Conservation (phyloP, 2,329 filamentous ascomycete species). For the Aschersonia sp. region DNA sequence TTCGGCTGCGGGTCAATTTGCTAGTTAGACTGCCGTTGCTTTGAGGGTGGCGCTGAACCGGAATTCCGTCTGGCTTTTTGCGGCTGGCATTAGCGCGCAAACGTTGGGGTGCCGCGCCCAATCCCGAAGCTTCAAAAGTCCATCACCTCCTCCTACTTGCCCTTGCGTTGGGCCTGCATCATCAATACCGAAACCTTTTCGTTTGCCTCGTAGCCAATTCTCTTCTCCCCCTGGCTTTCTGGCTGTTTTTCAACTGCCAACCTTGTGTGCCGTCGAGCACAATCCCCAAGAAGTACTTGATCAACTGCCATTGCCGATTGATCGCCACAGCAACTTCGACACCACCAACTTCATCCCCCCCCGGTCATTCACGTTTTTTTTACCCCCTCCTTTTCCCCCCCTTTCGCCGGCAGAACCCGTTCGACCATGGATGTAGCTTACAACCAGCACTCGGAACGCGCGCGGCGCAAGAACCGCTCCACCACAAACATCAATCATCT, state of each 20-base stretch:
- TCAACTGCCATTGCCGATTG: no score
- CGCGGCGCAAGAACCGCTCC: slow-evolving; percentile 43
- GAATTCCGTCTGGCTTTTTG: not conserved
- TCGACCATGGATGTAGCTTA: slow-evolving; percentile 40
- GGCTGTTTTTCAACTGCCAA: no score
- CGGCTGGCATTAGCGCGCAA: not conserved
- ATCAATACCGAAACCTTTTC: no score
- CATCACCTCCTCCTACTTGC: no score
- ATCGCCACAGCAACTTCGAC: not conserved
- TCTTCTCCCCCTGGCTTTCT: no score
- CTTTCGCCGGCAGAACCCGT: not conserved
- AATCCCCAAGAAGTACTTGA: no score
- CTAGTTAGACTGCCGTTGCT: no score
- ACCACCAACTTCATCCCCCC: not conserved
- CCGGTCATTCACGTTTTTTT: not conserved
- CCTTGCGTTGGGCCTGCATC: no score
- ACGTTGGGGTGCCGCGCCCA: not conserved
- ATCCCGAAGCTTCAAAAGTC: not conserved
- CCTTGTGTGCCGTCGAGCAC: no score
- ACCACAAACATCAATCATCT: slow-evolving; percentile 44
- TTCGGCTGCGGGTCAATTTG: not conserved
- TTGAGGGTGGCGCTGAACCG: no score
- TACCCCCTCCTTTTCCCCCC: not conserved
- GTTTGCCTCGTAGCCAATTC: no score
- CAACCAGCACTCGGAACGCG: slow-evolving; percentile 42